A percentile compares a stretch with the other conserved stretches of the same genome.
These are phyloP conservation scores for Diaporthe australafricana DNA, from an alignment of 2,329 filamentous ascomycete species.

Conservation along the genomic window DNA sequence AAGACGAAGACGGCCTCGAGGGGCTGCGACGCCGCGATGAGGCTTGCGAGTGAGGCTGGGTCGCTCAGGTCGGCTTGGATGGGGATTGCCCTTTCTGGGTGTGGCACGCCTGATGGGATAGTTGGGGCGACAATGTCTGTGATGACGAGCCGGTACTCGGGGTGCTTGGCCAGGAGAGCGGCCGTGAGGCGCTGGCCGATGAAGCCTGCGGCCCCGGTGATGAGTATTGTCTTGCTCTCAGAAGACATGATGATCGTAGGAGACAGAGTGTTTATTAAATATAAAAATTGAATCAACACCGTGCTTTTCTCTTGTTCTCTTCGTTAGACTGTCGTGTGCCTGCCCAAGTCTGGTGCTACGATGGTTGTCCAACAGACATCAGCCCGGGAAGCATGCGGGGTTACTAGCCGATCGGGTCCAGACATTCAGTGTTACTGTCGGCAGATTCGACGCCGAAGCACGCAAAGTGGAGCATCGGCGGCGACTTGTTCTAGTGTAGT, in stretches of 20 bases:
- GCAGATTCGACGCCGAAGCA: conserved; percentile 2
- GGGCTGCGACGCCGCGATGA: conserved; percentile 33
- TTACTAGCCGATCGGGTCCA: conserved; percentile 6
- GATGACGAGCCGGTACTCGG: conserved; percentile 59
- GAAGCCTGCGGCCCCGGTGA: conserved; percentile 74
- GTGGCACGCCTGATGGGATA: conserved; percentile 1
- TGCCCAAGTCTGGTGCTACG: background rate
- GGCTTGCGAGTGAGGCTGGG: conserved; percentile 29
- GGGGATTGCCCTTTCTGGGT: conserved; percentile 5
- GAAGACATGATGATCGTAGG: conserved; percentile 9
- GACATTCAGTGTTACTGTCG: background rate
- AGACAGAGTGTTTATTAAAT: too few species aligned
- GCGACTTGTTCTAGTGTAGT: background rate
- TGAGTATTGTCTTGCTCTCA: conserved; percentile 57
- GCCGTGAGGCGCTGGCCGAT: conserved; percentile 71
- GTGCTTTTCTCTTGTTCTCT: background rate
- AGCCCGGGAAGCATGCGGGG: conserved; percentile 16
- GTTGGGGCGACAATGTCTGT: conserved; percentile 55
- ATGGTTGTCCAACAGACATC: background rate
- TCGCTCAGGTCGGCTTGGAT: conserved; percentile 37
- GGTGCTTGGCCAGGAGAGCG: conserved; percentile 59
- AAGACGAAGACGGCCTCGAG: conserved; percentile 62
- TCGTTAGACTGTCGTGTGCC: background rate
- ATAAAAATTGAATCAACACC: background rate
- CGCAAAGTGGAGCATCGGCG: conserved; percentile 8